These are phyloP conservation scores for Yamagishiella unicocca DNA, from an alignment of 139 green algal genomes.

Conservation along the genomic window DNA sequence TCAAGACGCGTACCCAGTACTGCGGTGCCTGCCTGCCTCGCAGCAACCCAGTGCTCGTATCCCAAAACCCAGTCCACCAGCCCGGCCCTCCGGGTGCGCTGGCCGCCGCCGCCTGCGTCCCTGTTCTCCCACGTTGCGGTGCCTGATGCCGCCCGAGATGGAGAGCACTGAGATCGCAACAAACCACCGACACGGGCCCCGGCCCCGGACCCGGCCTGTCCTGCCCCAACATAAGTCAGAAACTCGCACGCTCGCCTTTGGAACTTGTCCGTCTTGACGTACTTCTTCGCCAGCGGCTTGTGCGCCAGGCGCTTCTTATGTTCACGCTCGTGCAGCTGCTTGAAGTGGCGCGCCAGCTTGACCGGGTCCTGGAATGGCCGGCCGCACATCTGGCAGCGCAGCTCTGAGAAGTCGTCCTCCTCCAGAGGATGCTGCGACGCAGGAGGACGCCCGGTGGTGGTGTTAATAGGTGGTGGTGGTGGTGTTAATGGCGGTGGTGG, in stretches of 20 bases:
- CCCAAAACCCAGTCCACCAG: no score
- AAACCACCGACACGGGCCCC: no score
- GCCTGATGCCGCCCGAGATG: no score
- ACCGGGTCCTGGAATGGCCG: not conserved
- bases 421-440: not conserved
- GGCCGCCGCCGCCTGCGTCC: no score
- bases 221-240: no score
- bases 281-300: not conserved
- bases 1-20: no score
- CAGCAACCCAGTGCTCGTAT: no score
- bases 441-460: not conserved
- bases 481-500: not conserved
- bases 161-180: no score
- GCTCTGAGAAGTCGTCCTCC: not conserved
- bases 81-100: no score
- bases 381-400: slow-evolving; percentile 28
- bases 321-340: slow-evolving; percentile 48
- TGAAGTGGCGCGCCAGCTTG: slow-evolving; percentile 40
- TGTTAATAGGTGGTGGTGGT: not conserved
- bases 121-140: no score
- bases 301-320: slow-evolving; percentile 33
- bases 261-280: slow-evolving; percentile 20
- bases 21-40: no score
- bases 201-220: no score
- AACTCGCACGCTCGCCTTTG: not conserved